Base-by-base conservation (phyloP, 129 eudicot genomes). In the Pittosporum tobira region DNA sequence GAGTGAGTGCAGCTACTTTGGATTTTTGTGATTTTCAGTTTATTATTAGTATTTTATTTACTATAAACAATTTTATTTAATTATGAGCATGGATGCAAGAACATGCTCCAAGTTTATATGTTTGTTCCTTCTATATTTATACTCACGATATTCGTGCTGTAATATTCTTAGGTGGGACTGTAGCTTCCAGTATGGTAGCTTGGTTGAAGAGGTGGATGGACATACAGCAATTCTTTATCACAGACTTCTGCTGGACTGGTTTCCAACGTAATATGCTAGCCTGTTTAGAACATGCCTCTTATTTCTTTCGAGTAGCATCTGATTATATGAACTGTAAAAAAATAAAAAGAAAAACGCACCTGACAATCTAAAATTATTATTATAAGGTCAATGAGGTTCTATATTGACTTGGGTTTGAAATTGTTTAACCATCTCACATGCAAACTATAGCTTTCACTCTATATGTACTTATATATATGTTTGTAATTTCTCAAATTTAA, bases 131-230 rank as follows among this genome's bases (percentile, higher is more conserved):
- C 5, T 13, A 29, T 30, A 16, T 21, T 24, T 47, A 1, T 22
- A 26, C 26, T 20, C 34, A 21, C 37, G 36, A 48, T 20, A 7
- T 20, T 40, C 34, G 43, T 62, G 51, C 57, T 60, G 24, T 63
- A 40, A 61, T 13, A 34, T 60, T 52, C 25, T 20, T 75, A 93
- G 99, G 81, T 93, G 99, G 99, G 99, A 93, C 64, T 87, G 86
- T 79, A 76, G 85, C 73, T 93, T 93, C 78, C 99, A 84, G 73
- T 79, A 74, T 62, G 99, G 99, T 68, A 93, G 99, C 66, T 73
- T 93, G 74, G 99, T 93, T 48, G 96, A 93, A 67, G 99, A 93
- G 79, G 99, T 93, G 53, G 99, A 93, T 79, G 99, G 99, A 51
- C 99, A 93, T 68, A 93, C 99, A 4, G 99, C 99, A 63, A 63